Evolutionary conservation across 2,329 filamentous ascomycete genomes (phyloP).

Genomic region (Emmonsiellopsis sp.): DNA sequence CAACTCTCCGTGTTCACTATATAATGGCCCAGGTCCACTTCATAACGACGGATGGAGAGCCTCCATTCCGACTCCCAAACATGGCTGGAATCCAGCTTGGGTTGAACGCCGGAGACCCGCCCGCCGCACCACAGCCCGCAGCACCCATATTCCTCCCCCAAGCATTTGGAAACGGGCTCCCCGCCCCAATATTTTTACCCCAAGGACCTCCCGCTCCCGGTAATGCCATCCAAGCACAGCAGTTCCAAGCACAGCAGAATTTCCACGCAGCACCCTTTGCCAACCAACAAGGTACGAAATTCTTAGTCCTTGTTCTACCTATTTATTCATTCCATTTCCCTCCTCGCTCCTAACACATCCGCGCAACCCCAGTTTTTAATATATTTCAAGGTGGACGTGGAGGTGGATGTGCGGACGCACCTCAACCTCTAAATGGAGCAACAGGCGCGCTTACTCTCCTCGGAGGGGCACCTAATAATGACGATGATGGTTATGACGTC

Average conservation of each 20-base stretch:
- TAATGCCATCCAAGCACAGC: slow-evolving; percentile 8
- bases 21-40: slow-evolving; percentile 13
- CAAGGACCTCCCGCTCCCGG: too few species aligned
- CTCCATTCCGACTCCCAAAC: slow-evolving; percentile 23
- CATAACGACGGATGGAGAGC: slow-evolving; percentile 21
- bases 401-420: too few species aligned
- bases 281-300: too few species aligned
- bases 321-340: too few species aligned
- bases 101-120: background rate
- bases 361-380: too few species aligned
- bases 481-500: slow-evolving; percentile 27
- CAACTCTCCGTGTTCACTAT: background rate
- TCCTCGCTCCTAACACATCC: too few species aligned
- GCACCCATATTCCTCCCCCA: background rate
- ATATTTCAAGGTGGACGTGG: too few species aligned
- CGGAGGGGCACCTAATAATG: background rate
- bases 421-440: background rate
- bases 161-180: too few species aligned
- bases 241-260: slow-evolving; percentile 4
- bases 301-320: too few species aligned
- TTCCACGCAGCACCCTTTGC: background rate
- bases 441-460: background rate
- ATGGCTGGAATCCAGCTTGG: slow-evolving; percentile 1
- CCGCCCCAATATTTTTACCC: too few species aligned
- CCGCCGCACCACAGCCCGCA: slow-evolving; percentile 1